Evolutionary conservation across 495 filamentous ascomycete genomes (phyloP).

Genomic region (Hyphodiscus hymeniophilus): DNA sequence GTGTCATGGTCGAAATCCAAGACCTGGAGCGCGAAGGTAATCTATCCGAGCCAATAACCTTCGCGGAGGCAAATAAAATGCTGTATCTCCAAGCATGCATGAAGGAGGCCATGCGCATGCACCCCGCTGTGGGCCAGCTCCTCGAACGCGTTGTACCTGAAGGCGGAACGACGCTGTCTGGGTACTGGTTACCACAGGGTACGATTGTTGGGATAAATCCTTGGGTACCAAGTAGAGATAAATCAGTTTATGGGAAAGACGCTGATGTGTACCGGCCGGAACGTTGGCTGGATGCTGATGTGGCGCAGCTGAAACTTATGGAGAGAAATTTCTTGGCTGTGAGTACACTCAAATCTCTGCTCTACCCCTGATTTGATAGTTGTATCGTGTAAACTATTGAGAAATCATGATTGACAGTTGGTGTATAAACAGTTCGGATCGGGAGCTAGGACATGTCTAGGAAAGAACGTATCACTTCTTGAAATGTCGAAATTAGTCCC

Average conservation of each 20-base stretch:
- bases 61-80: neutral
- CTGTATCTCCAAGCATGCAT: constrained; percentile 29
- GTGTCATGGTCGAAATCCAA: constrained; percentile 19
- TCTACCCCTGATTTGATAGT: too few relatives aligned
- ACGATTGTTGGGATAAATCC: constrained; percentile 45
- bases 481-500: constrained; percentile 63
- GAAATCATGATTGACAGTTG: neutral
- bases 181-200: constrained; percentile 43
- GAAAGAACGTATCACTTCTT: constrained; percentile 50
- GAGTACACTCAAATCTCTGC: neutral
- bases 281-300: constrained; percentile 38
- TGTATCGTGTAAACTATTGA: too few relatives aligned
- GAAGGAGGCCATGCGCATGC: constrained; percentile 54
- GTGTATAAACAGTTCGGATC: constrained; percentile 41
- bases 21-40: neutral
- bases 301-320: constrained; percentile 15
- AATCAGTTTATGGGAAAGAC: constrained; percentile 41
- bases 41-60: neutral
- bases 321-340: constrained; percentile 22
- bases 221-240: constrained; percentile 44
- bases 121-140: constrained; percentile 43
- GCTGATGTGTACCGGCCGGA: constrained; percentile 35
- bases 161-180: constrained; percentile 41
- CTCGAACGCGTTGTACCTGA: constrained; percentile 49
- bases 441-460: constrained; percentile 54